Base-by-base conservation (phyloP, 305 asterid genomes). In the Salvia sclarea region DNA sequence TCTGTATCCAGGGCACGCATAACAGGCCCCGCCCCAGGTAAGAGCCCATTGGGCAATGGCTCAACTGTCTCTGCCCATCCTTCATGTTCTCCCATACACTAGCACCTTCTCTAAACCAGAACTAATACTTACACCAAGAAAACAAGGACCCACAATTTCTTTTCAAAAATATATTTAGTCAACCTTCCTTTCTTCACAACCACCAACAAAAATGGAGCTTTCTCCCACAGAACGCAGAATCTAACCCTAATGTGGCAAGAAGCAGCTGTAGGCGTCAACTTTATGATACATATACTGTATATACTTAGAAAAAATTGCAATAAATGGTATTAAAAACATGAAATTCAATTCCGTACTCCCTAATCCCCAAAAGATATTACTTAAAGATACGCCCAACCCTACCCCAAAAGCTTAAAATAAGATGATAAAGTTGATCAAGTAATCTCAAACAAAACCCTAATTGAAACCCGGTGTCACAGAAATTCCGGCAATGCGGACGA, bases 61-160 rank as follows among this genome's bases (percentile, higher is more conserved):
- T 84, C 89, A 75, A 73, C 82, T 49, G 83, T 74, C 82, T 86
- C 86, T 61, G 78, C 76, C 88, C 87, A 75, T 68, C 73, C 89
- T 78, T 78, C 95, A 77, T 76, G 82, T 73, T 82, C 93, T 66
- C 96, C 96, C 96, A 90, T 90, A 79, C 84, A 83, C 85, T 71
- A 68, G 61, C 31, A 71, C 70, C 77, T 79, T 71, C 70, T 44
- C 76, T 61, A 45, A 61, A 67, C 61, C 56, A 44, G 69, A 62
- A 60, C 61, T 54, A 17, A 64, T 31, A 24, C 49, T 58, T 22
- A 2, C 9, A 20, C 54, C 67, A 61, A 18, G 8, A 22, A 66
- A 61, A 22, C 22, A 70, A 40, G 17, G 13, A 25, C 64, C 54
- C 22, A 20, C 28, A 31, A 35, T 25, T 9, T 9, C 8, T 47